Percentiles rank a stretch among this genome's conserved stretches.
These are phyloP conservation scores for Amphirosellinia nigrospora DNA, from an alignment of 495 filamentous ascomycete genomes.

Conservation along the genomic window DNA sequence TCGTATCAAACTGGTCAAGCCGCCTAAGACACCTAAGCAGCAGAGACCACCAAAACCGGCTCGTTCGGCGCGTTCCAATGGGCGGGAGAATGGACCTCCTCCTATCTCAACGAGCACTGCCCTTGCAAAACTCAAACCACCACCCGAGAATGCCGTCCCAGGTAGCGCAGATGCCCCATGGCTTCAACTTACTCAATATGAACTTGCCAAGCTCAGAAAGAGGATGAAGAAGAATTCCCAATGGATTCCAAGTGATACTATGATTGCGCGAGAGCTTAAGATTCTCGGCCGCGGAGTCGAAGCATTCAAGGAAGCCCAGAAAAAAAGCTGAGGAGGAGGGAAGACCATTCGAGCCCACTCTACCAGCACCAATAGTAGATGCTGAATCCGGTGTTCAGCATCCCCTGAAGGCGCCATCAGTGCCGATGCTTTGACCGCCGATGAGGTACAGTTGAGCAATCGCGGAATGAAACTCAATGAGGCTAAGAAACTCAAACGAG, in stretches of 20 bases:
- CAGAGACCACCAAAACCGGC: conserved; percentile 47
- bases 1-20: conserved; percentile 52
- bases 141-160: conserved; percentile 73
- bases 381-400: conserved; percentile 53
- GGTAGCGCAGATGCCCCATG: conserved; percentile 85
- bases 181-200: conserved; percentile 87
- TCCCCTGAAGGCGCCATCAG: conserved; percentile 58
- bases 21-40: conserved; percentile 47
- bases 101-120: conserved; percentile 82
- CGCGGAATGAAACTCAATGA: conserved; percentile 91
- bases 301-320: conserved; percentile 72
- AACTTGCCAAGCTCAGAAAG: conserved; percentile 89
- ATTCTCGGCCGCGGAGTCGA: conserved; percentile 77
- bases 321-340: conserved; percentile 70
- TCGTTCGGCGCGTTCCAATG: conserved; percentile 50
- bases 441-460: conserved; percentile 71
- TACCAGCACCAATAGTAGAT: conserved; percentile 52
- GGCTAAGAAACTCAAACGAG: conserved; percentile 88
- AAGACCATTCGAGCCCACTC: conserved; percentile 60
- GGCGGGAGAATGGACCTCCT: conserved; percentile 43
- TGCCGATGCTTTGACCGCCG: conserved; percentile 53
- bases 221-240: conserved; percentile 99
- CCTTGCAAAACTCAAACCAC: conserved; percentile 75
- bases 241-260: conserved; percentile 94
- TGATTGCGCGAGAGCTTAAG: conserved; percentile 89